These are phyloP conservation scores for Didymella keratinophila DNA, from an alignment of 2,329 filamentous ascomycete species.

Conservation along the genomic window DNA sequence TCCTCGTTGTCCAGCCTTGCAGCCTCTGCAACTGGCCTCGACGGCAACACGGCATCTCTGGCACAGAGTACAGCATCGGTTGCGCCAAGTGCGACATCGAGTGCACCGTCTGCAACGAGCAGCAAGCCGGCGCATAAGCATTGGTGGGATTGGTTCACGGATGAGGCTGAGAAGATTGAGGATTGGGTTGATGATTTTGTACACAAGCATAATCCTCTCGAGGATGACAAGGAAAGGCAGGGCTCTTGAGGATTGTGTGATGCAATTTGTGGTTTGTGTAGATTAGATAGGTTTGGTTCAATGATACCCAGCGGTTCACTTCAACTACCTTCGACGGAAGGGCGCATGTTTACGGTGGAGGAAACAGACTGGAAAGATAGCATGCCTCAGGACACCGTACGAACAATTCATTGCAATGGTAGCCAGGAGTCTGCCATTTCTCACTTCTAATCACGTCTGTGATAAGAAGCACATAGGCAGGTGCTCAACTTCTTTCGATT, in stretches of 20 bases:
- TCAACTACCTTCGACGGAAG: not conserved
- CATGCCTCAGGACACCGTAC: no score
- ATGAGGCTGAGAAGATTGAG: conserved; percentile 46
- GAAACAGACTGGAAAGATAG: no score
- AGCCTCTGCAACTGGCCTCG: conserved; percentile 34
- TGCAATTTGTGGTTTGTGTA: not conserved
- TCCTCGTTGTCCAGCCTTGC: conserved; percentile 34
- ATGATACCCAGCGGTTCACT: conserved; percentile 15
- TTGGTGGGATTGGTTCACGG: conserved; percentile 51
- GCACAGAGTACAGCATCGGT: conserved; percentile 10
- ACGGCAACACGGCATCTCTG: conserved; percentile 22
- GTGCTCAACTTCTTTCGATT: no score
- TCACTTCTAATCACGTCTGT: no score
- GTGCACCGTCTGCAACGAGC: conserved; percentile 25
- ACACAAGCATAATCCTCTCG: conserved; percentile 38
- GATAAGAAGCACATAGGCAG: no score
- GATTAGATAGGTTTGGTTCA: not conserved
- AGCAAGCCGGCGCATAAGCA: conserved; percentile 23
- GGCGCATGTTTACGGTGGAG: no score
- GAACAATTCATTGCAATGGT: not conserved
- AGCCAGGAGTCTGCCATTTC: not conserved
- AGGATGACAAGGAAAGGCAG: conserved; percentile 8
- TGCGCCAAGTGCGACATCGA: conserved; percentile 23
- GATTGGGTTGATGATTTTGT: conserved; percentile 49
- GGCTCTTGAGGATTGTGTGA: not conserved